These are phyloP conservation scores for Gossypium davidsonii DNA, from an alignment of 441 rosid genomes.

Conservation along the genomic window DNA sequence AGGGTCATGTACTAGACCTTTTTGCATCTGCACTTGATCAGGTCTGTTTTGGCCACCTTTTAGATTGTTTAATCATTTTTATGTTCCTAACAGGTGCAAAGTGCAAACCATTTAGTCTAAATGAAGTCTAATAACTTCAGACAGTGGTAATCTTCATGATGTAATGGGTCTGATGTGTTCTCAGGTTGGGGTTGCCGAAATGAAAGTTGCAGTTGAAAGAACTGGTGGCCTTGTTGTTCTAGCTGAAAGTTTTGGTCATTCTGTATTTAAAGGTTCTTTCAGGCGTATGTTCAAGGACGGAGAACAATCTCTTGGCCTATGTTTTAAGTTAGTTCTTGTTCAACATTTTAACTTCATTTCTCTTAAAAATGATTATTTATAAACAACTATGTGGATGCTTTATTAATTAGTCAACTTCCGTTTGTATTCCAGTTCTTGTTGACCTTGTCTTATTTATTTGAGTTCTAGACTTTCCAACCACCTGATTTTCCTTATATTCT, in stretches of 20 bases:
- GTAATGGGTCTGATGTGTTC: conserved; percentile 17
- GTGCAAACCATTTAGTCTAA: not conserved
- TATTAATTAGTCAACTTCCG: not conserved
- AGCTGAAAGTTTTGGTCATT: conserved; percentile 97
- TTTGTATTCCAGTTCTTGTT: not conserved
- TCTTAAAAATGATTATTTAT: not conserved
- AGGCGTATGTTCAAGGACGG: conserved; percentile 88
- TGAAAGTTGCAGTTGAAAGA: conserved; percentile 93
- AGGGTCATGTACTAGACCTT: conserved; percentile 94
- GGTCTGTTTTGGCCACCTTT: conserved; percentile 36
- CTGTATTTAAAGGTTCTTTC: conserved; percentile 93
- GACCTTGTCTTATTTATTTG: not conserved
- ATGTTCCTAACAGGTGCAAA: not conserved
- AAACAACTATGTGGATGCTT: not conserved
- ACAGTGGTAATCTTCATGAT: not conserved
- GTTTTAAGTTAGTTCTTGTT: conserved; percentile 69
- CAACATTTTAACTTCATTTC: not conserved
- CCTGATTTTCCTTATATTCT: not conserved
- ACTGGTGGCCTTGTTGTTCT: conserved; percentile 98
- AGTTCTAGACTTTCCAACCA: not conserved
- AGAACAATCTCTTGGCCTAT: conserved; percentile 89
- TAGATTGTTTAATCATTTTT: conserved; percentile 1
- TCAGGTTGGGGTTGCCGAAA: conserved; percentile 99
- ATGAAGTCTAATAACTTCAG: not conserved
- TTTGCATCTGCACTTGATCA: conserved; percentile 99